phyloP scores from a whole-genome alignment of 2,329 filamentous ascomycete species.

The Bimuria novae-zelandiae region DNA sequence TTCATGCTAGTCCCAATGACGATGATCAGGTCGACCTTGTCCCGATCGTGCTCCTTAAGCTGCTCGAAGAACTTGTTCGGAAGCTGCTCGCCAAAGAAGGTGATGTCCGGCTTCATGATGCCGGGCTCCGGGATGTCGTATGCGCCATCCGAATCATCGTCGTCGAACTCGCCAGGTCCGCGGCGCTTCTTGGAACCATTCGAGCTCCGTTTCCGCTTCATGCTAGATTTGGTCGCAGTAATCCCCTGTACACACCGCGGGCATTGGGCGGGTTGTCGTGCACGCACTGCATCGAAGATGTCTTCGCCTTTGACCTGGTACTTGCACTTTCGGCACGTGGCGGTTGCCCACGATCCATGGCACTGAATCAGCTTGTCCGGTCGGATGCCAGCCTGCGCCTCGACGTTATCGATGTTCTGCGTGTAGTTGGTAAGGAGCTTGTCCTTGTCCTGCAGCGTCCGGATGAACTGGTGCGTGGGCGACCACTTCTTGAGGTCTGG shows the following conservation, averaged over 20 bases:
- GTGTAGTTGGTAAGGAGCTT: slow-evolving; percentile 97
- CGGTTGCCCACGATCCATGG: slow-evolving; percentile 93
- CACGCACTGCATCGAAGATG: slow-evolving; percentile 79
- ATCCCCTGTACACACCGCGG: slow-evolving; percentile 67
- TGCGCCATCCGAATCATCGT: slow-evolving; percentile 62
- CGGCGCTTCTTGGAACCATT: slow-evolving; percentile 53
- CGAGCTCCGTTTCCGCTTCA: slow-evolving; percentile 59
- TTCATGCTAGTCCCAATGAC: slow-evolving; percentile 97
- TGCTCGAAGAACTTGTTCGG: slow-evolving; percentile 82
- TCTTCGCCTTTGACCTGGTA: slow-evolving; percentile 73
- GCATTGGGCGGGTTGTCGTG: slow-evolving; percentile 77
- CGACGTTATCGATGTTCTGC: slow-evolving; percentile 97
- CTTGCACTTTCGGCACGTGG: slow-evolving; percentile 82
- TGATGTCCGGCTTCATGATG: slow-evolving; percentile 96
- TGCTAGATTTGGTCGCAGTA: slow-evolving; percentile 51
- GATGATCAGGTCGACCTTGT: slow-evolving; percentile 83
- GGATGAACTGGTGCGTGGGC: slow-evolving; percentile 93
- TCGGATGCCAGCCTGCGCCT: slow-evolving; percentile 80
- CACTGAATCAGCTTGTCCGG: slow-evolving; percentile 89
- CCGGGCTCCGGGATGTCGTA: slow-evolving; percentile 71
- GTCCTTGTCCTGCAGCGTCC: slow-evolving; percentile 80
- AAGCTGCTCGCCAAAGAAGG: slow-evolving; percentile 92
- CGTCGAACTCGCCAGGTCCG: slow-evolving; percentile 57
- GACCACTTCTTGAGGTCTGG: slow-evolving; percentile 80
- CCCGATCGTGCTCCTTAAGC: slow-evolving; percentile 78